Conservation (phyloP, 129 eudicot genomes). For the Pseudognaphalium luteoalbum region DNA sequence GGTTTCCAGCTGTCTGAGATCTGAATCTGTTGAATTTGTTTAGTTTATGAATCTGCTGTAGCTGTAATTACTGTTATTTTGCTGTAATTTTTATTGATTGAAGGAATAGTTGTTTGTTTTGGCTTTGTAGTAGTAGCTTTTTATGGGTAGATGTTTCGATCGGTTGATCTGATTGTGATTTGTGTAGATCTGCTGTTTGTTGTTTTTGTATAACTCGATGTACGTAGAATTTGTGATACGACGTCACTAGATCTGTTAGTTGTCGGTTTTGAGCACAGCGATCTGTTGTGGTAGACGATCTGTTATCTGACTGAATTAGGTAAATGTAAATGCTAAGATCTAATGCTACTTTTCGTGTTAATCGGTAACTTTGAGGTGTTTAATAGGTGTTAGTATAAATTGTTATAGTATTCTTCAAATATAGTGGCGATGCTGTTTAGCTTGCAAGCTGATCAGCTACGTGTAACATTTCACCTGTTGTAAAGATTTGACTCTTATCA, state of each 20-base stretch:
- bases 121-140: background rate
- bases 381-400: conserved; percentile 2
- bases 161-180: background rate
- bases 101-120: background rate
- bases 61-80: background rate
- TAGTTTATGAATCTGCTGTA: background rate
- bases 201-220: background rate
- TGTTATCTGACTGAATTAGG: background rate
- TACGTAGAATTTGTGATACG: background rate
- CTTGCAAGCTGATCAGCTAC: background rate
- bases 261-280: conserved; percentile 6
- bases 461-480: background rate
- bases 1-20: conserved; percentile 23
- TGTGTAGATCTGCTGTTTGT: conserved; percentile 30
- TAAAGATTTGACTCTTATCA: conserved; percentile 5
- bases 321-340: conserved; percentile 17
- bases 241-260: conserved; percentile 26
- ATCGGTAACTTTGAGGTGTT: conserved; percentile 16
- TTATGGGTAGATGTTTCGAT: background rate
- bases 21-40: background rate
- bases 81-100: background rate
- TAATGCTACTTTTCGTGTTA: background rate
- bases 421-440: background rate
- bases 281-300: conserved; percentile 22
- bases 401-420: background rate